phyloP scores from a whole-genome alignment of 2,329 filamentous ascomycete species.

The Phoma sp. region DNA sequence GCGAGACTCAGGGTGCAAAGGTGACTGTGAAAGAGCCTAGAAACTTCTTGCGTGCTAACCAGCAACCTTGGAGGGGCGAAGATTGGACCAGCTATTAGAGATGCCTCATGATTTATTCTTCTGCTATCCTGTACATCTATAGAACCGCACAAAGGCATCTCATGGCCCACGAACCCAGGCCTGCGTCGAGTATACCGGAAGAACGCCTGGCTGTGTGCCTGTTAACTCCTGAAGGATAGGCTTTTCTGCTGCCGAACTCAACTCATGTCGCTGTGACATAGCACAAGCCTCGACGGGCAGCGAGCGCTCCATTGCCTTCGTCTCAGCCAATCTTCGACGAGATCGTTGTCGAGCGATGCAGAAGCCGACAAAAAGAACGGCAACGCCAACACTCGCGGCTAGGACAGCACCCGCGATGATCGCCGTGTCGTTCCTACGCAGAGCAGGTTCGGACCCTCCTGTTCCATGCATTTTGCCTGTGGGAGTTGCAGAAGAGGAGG shows the following conservation, averaged over 20 bases:
- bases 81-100: too few relatives aligned
- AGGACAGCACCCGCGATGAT: neutral
- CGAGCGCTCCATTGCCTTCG: neutral
- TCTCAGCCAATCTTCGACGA: neutral
- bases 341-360: neutral
- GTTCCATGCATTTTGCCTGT: too few relatives aligned
- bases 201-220: neutral
- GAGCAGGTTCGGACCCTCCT: too few relatives aligned
- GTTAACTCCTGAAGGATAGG: neutral
- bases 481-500: too few relatives aligned
- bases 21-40: too few relatives aligned
- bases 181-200: neutral
- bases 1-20: too few relatives aligned
- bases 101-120: too few relatives aligned
- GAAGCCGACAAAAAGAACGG: neutral
- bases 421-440: neutral
- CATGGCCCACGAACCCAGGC: neutral
- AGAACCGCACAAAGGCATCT: too few relatives aligned
- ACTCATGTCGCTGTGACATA: neutral
- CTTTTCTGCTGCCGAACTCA: neutral
- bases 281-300: neutral
- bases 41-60: too few relatives aligned
- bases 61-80: too few relatives aligned
- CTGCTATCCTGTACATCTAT: too few relatives aligned
- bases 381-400: too few relatives aligned